Evolutionary conservation across 257 asterid genomes (phyloP).

Genomic region (Penstemon barbatus): DNA sequence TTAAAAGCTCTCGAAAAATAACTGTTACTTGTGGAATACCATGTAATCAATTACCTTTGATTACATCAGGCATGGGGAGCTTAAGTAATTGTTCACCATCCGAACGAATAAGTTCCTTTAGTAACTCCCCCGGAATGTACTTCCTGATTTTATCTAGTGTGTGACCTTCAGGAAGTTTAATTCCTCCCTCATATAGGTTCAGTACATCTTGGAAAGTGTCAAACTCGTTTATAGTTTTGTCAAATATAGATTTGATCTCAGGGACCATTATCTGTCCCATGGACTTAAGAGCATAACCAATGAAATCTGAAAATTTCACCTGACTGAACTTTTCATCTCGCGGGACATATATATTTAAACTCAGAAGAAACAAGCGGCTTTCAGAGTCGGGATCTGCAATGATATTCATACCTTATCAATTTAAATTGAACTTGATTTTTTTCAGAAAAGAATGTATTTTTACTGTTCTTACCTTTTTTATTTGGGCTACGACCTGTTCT

Average conservation of each 20-base stretch:
- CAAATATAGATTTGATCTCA: slow-evolving; percentile 61
- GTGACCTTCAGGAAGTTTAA: slow-evolving; percentile 52
- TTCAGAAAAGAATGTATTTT: not conserved
- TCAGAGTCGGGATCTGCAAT: slow-evolving; percentile 70
- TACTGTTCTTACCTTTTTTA: slow-evolving; percentile 50
- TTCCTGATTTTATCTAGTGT: slow-evolving; percentile 39
- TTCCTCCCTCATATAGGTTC: slow-evolving; percentile 59
- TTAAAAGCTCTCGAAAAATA: not conserved
- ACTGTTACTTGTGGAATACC: not conserved
- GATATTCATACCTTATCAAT: not conserved
- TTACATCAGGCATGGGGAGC: slow-evolving; percentile 80
- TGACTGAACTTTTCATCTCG: slow-evolving; percentile 73
- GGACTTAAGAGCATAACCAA: slow-evolving; percentile 75
- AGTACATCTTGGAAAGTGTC: slow-evolving; percentile 74
- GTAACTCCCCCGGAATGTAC: slow-evolving; percentile 66
- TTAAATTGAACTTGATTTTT: too few species aligned
- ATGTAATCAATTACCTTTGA: slow-evolving; percentile 48
- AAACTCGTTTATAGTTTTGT: slow-evolving; percentile 81
- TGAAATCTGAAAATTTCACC: slow-evolving; percentile 80
- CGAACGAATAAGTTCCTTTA: slow-evolving; percentile 61
- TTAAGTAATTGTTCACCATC: slow-evolving; percentile 65
- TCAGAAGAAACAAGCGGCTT: slow-evolving; percentile 57
- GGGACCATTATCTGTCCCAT: slow-evolving; percentile 69
- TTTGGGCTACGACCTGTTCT: slow-evolving; percentile 79
- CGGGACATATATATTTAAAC: slow-evolving; percentile 70